Base-by-base conservation (phyloP, 495 filamentous ascomycete genomes). In the Daldinia grandis region DNA sequence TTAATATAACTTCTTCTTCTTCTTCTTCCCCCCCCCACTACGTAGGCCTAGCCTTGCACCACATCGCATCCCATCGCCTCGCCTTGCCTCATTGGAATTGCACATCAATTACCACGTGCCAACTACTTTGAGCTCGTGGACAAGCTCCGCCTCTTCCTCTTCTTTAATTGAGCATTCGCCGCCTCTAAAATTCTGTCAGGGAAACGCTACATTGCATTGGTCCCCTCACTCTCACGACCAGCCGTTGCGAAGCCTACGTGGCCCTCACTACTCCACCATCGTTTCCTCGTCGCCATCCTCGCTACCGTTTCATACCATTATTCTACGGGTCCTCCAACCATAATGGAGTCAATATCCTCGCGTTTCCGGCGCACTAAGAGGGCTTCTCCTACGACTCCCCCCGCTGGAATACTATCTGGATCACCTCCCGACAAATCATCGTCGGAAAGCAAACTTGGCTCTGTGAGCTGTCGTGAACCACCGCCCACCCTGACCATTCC, bases 301-400 rank as follows among this genome's bases (percentile, higher is more conserved):
- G 53, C n/a, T 33, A 56, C 30, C 30, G 9, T 8, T 9, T 5
- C 37, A 56, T 33, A 19, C 53, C 37, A 8, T 3, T 42, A 14
- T 27, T 19, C 14, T 44, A 44, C 28, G 27, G 1, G 35, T 49
- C 19, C n/a, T 28, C 47, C n/a, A n/a, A 28, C 58, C 21, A 67
- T 12, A 55, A 76, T 76, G 72, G 74, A 76, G 15, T 68, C 71
- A 27, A 38, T 76, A 25, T 64, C 72, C 28, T 60, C 74, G 56
- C 74, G 74, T 61, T 76, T 76, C 19, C 66, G 74, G 37, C 74
- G 74, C 58, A 64, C 37, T 12, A 76, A 64, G 62, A 68, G 24
- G 53, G 40, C 53, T 24, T 38, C 67, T 30, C 55, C 60, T 15
- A 17, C 44, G 17, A 53, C 70, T 27, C 53, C 60, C 2, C 44